Conservation (phyloP, 1,284 basidiomycete species). For the Ceratobasidium theobromae region DNA sequence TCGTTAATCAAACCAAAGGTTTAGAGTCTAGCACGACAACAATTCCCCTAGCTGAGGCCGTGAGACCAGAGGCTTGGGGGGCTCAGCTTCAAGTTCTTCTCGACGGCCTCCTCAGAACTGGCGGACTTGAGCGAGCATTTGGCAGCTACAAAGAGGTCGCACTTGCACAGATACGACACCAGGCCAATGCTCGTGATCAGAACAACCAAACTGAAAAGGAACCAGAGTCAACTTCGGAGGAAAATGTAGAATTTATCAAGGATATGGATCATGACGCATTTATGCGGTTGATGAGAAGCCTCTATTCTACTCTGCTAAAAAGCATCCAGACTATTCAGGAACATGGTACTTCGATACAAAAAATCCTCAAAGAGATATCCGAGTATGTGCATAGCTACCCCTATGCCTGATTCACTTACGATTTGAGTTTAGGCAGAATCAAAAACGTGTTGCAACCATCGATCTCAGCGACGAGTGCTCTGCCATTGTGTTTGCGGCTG, state of each 20-base stretch:
- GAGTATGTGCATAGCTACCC: background rate
- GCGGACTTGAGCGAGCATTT: constrained; percentile 68
- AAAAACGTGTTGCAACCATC: background rate
- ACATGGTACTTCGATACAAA: constrained; percentile 17
- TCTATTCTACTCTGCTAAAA: constrained; percentile 33
- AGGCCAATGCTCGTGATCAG: background rate
- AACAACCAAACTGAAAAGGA: background rate
- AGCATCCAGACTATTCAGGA: constrained; percentile 31
- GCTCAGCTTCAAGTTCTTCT: constrained; percentile 48
- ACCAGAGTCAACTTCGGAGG: background rate
- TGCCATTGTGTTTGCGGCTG: constrained; percentile 61
- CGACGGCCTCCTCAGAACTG: constrained; percentile 73
- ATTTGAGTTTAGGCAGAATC: background rate
- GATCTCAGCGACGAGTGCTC: constrained; percentile 11
- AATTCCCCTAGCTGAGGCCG: background rate
- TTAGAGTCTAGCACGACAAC: background rate
- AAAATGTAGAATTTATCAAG: constrained; percentile 21
- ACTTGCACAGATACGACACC: constrained; percentile 59
- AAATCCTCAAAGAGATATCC: constrained; percentile 2
- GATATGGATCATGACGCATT: constrained; percentile 34
- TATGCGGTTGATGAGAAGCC: constrained; percentile 31
- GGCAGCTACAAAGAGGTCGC: constrained; percentile 77
- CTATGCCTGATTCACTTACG: background rate
- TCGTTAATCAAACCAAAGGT: constrained; percentile 1
- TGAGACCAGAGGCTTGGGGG: constrained; percentile 7